Evolutionary conservation across 345 rosid genomes (phyloP).

Genomic region (Eucalyptus pauciflora): DNA sequence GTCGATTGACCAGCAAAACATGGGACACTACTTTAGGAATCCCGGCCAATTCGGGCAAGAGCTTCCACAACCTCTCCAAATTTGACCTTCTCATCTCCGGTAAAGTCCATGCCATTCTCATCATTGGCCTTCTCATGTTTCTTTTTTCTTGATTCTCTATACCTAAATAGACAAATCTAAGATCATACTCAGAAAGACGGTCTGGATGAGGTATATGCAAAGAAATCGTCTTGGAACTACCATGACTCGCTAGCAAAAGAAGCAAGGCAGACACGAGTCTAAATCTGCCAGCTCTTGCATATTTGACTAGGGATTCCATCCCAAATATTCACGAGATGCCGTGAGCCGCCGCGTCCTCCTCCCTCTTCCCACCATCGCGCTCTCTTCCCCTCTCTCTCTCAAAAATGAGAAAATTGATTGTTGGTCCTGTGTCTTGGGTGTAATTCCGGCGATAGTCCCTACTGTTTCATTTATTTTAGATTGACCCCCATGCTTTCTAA

Average conservation of each 20-base stretch:
- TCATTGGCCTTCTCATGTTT: slow-evolving; percentile 23
- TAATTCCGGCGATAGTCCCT: neutral
- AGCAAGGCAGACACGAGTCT: slow-evolving; percentile 25
- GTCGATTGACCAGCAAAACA: neutral
- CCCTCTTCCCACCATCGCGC: neutral
- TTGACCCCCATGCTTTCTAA: neutral
- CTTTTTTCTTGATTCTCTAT: slow-evolving; percentile 58
- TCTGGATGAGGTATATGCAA: too few species aligned
- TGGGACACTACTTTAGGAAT: slow-evolving; percentile 43
- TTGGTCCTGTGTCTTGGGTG: neutral
- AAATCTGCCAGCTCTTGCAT: neutral
- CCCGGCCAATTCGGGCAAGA: slow-evolving; percentile 42
- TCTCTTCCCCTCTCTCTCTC: too few species aligned
- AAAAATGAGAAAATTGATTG: neutral
- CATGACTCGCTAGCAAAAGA: neutral
- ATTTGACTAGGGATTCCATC: slow-evolving; percentile 23
- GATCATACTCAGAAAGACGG: neutral
- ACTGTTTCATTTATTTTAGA: neutral
- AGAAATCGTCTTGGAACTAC: neutral
- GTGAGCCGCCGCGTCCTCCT: slow-evolving; percentile 50
- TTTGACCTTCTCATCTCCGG: neutral
- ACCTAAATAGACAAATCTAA: slow-evolving; percentile 8
- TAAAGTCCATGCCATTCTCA: too few species aligned
- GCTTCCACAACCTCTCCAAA: slow-evolving; percentile 84
- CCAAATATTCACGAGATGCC: slow-evolving; percentile 12